Conservation (phyloP, 176 grass and related monocot genomes). For the Canna indica region DNA sequence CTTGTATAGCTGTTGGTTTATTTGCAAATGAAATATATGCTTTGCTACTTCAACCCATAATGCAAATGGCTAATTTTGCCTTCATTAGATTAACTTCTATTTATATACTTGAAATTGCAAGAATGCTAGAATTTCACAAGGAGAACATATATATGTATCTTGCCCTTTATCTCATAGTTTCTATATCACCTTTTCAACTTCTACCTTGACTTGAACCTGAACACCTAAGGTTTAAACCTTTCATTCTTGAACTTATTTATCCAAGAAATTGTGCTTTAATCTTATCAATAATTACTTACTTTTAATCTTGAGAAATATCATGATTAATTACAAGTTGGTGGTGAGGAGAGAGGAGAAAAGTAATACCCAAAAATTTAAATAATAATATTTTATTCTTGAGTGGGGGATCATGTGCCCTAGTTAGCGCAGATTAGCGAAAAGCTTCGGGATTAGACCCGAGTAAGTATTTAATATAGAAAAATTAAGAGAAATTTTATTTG, state of each 20-base stretch:
- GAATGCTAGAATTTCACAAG: background rate
- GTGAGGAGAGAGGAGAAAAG: too few species aligned
- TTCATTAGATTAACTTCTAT: background rate
- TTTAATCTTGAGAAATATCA: background rate
- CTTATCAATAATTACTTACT: background rate
- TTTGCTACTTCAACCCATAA: background rate
- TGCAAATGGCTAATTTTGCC: background rate
- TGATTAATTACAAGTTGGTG: constrained; percentile 41
- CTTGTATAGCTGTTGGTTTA: too few species aligned
- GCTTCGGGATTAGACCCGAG: too few species aligned
- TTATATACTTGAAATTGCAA: background rate
- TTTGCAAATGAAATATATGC: background rate
- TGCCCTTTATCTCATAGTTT: background rate
- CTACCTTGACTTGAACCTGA: background rate
- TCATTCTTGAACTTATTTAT: background rate
- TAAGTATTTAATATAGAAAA: too few species aligned
- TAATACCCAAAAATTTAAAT: too few species aligned
- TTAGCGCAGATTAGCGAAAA: too few species aligned
- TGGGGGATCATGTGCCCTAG: too few species aligned
- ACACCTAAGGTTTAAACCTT: background rate
- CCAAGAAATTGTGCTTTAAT: background rate
- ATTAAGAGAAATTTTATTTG: too few species aligned
- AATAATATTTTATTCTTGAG: too few species aligned
- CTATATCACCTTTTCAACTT: background rate
- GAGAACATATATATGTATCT: too few species aligned